phyloP scores from a whole-genome alignment of 805 yeast species.

The Candida piceae region DNA sequence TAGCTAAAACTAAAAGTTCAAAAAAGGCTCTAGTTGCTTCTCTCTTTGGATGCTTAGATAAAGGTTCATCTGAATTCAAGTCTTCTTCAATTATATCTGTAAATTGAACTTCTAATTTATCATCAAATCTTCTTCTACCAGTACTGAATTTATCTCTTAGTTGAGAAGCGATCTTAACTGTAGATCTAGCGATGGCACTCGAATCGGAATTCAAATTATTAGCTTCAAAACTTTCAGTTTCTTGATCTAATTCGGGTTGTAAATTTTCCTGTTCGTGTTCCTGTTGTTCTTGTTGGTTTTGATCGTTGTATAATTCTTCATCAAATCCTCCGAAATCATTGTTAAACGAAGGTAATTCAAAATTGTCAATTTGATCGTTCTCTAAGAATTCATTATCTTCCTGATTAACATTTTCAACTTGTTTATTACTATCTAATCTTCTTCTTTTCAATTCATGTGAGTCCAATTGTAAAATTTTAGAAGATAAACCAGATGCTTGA shows the following conservation, averaged over 20 bases:
- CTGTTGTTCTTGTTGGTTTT: slow-evolving; percentile 2
- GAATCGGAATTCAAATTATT: slow-evolving; percentile 14
- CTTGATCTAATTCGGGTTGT: slow-evolving; percentile 21
- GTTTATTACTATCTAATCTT: slow-evolving; percentile 3
- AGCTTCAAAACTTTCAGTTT: slow-evolving; percentile 14
- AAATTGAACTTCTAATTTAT: slow-evolving; percentile 27
- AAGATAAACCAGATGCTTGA: slow-evolving; percentile 8
- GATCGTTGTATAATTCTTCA: slow-evolving; percentile 9
- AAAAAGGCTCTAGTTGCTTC: slow-evolving; percentile 75
- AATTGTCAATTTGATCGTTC: slow-evolving; percentile 14
- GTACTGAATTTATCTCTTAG: slow-evolving; percentile 32
- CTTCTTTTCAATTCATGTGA: slow-evolving; percentile 11
- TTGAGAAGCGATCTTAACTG: slow-evolving; percentile 48
- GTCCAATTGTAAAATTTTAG: slow-evolving; percentile 5
- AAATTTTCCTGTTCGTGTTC: slow-evolving; percentile 9
- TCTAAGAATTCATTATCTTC: not conserved
- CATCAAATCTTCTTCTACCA: slow-evolving; percentile 5
- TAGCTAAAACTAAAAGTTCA: slow-evolving; percentile 76
- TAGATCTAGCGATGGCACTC: slow-evolving; percentile 39
- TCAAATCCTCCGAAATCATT: slow-evolving; percentile 20
- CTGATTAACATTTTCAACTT: not conserved
- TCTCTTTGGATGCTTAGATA: slow-evolving; percentile 38
- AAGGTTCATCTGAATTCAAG: slow-evolving; percentile 26
- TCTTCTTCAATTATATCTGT: slow-evolving; percentile 38
- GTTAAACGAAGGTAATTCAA: slow-evolving; percentile 12